Conservation (phyloP, 257 asterid genomes). For the Oldenlandia corymbosa region DNA sequence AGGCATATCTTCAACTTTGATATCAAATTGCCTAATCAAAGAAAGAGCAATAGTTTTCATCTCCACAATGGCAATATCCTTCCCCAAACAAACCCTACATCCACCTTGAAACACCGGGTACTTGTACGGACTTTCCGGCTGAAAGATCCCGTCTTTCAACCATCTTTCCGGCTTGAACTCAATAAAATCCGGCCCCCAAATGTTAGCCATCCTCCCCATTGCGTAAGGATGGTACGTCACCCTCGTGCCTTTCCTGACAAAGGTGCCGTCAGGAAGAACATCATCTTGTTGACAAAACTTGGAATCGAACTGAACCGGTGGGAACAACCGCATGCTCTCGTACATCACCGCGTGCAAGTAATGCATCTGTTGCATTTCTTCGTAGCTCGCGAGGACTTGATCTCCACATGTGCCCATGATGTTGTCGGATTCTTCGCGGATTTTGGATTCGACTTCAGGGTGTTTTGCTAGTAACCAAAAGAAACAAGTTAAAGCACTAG, state of each 20-base stretch:
- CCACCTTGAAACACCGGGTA: conserved; percentile 58
- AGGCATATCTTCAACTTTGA: conserved; percentile 12
- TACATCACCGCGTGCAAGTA: conserved; percentile 59
- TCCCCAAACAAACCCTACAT: conserved; percentile 52
- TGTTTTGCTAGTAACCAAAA: conserved; percentile 41
- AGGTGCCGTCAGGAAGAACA: conserved; percentile 54
- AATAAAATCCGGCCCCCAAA: conserved; percentile 43
- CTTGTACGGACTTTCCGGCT: conserved; percentile 34
- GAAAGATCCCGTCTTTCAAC: conserved; percentile 32
- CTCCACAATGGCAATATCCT: conserved; percentile 44
- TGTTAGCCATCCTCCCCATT: conserved; percentile 44
- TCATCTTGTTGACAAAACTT: conserved; percentile 56
- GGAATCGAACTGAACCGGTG: conserved; percentile 84
- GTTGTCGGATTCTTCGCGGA: conserved; percentile 29
- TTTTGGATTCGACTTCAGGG: conserved; percentile 16
- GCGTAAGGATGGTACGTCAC: conserved; percentile 52
- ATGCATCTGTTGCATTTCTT: conserved; percentile 42
- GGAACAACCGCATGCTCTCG: conserved; percentile 64
- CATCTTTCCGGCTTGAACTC: conserved; percentile 52
- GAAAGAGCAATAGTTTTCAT: conserved; percentile 39
- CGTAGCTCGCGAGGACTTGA: conserved; percentile 13
- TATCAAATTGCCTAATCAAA: conserved; percentile 36
- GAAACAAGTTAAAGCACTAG: conserved; percentile 61
- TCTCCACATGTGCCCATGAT: conserved; percentile 21
- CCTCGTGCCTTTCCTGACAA: conserved; percentile 37